Evolutionary conservation across 768 basidiomycete species (phyloP).

Genomic region (Brasilioporus rufonigricans): DNA sequence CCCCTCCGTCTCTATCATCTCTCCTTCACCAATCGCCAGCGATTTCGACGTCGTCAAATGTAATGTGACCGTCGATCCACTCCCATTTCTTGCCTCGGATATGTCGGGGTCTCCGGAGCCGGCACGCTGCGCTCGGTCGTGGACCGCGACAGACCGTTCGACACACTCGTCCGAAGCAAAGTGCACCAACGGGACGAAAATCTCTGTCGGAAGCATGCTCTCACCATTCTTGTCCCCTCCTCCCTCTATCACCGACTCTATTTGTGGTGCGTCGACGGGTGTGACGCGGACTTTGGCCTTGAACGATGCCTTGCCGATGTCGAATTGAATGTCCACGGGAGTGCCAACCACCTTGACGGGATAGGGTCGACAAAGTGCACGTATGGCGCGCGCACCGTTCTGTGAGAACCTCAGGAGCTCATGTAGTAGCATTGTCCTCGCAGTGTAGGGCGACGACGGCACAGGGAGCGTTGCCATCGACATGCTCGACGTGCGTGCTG

Average conservation of each 20-base stretch:
- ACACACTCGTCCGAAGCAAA: conserved; percentile 54
- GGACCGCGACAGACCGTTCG: conserved; percentile 13
- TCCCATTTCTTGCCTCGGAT: not conserved
- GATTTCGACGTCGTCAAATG: conserved; percentile 1
- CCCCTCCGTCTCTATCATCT: conserved; percentile 14
- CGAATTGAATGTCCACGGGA: conserved; percentile 67
- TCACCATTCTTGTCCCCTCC: conserved; percentile 14
- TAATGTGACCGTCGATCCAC: conserved; percentile 17
- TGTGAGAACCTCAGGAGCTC: conserved; percentile 63
- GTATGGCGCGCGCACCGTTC: conserved; percentile 80
- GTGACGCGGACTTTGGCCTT: conserved; percentile 64
- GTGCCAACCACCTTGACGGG: conserved; percentile 73
- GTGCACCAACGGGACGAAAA: conserved; percentile 89
- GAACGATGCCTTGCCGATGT: conserved; percentile 69
- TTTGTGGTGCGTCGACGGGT: conserved; percentile 47
- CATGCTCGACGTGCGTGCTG: conserved; percentile 16
- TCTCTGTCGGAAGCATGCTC: conserved; percentile 69
- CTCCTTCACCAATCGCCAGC: not conserved
- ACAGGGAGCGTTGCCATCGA: conserved; percentile 21
- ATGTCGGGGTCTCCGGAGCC: not conserved
- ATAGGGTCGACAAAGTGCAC: conserved; percentile 85
- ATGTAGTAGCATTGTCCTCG: not conserved
- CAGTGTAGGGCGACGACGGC: conserved; percentile 15
- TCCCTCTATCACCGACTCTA: not conserved
- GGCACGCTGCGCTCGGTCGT: conserved; percentile 3